Evolutionary conservation across 2,329 filamentous ascomycete species (phyloP).

Genomic region (Cladosporium sp.): DNA sequence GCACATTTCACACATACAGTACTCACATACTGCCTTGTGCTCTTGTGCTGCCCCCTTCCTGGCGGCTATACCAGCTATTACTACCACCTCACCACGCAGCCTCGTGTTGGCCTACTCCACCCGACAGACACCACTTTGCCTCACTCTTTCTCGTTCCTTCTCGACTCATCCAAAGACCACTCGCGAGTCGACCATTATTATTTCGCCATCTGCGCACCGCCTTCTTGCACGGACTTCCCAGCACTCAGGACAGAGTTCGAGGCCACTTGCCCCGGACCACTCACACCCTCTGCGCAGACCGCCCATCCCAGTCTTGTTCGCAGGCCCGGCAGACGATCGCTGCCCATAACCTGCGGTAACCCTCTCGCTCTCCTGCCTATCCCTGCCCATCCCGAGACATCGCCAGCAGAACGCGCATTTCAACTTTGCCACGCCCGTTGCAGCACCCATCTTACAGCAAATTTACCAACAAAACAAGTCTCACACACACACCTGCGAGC

Average conservation of each 20-base stretch:
- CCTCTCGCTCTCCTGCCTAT: constrained; percentile 1
- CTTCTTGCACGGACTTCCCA: background rate
- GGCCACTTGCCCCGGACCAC: constrained; percentile 1
- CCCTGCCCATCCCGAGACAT: constrained; percentile 3
- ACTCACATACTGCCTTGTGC: no score
- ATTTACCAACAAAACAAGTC: no score
- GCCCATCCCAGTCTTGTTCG: constrained; percentile 5
- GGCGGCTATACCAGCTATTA: no score
- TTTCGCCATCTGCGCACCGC: constrained; percentile 3
- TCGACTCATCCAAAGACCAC: background rate
- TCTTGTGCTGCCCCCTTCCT: no score
- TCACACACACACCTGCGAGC: no score
- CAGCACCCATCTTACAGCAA: no score
- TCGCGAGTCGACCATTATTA: no score
- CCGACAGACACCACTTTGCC: background rate
- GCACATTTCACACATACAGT: no score
- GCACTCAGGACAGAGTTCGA: constrained; percentile 1
- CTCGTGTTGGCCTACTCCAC: background rate
- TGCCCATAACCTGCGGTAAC: no score
- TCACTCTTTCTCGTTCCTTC: constrained; percentile 6
- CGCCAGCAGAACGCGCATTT: background rate
- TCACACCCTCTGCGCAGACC: constrained; percentile 2
- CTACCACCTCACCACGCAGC: background rate
- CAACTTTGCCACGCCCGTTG: background rate
- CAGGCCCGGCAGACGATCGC: constrained; percentile 1